Evolutionary conservation across 2,329 filamentous ascomycete species (phyloP).

Genomic region (Chaetomium sp.): DNA sequence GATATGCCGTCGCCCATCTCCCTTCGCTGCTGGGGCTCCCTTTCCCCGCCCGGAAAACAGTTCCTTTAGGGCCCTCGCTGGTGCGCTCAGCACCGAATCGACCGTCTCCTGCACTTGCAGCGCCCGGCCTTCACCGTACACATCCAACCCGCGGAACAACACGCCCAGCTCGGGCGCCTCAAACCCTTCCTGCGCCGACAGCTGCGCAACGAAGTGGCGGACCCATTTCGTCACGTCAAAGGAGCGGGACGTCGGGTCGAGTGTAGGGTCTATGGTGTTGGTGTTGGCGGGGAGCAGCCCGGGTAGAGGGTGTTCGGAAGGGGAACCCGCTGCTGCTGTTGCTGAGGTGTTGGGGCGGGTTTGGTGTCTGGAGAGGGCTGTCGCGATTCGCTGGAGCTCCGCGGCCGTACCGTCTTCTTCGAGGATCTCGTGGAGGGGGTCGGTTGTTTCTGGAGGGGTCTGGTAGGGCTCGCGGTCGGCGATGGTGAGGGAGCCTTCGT

Average conservation of each 20-base stretch:
- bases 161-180: conserved; percentile 50
- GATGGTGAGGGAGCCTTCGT: conserved; percentile 1
- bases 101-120: conserved; percentile 65
- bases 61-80: conserved; percentile 48
- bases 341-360: not conserved
- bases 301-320: too few relatives aligned
- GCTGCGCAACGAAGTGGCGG: conserved; percentile 31
- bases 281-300: too few relatives aligned
- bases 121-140: conserved; percentile 60
- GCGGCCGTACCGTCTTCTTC: conserved; percentile 29
- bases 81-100: conserved; percentile 49
- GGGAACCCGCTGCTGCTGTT: not conserved
- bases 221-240: conserved; percentile 41
- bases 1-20: conserved; percentile 38
- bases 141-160: conserved; percentile 57
- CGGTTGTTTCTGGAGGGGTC: not conserved
- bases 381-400: conserved; percentile 36
- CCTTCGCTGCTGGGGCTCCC: too few relatives aligned
- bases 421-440: conserved; percentile 14
- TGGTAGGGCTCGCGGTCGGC: conserved; percentile 2
- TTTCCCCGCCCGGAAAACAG: conserved; percentile 34
- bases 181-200: conserved; percentile 48
- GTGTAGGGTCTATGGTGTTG: conserved; percentile 23
- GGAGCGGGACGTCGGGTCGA: conserved; percentile 33
- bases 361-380: conserved; percentile 32